Evolutionary conservation across 2,329 filamentous ascomycete species (phyloP).

Genomic region (Periconia sp.): DNA sequence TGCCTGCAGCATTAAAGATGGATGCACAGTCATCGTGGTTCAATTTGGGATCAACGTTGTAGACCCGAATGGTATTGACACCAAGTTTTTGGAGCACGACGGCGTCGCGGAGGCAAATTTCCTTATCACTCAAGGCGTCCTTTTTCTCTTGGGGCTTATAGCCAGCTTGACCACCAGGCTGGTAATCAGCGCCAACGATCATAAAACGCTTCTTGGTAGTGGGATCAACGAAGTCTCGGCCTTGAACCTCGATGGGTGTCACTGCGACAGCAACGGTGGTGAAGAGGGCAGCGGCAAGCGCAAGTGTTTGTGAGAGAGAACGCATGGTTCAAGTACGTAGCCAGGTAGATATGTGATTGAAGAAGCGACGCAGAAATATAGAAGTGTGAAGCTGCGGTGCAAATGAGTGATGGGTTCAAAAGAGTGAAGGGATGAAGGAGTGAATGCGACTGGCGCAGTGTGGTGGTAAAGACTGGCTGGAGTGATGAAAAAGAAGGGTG

Average conservation of each 20-base stretch:
- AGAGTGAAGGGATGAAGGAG: not conserved
- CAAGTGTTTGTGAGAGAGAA: conserved; percentile 25
- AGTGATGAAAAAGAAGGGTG: not conserved
- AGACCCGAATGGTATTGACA: conserved; percentile 66
- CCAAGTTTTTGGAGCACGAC: conserved; percentile 64
- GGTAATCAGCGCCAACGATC: conserved; percentile 63
- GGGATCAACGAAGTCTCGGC: conserved; percentile 64
- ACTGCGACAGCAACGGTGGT: conserved; percentile 54
- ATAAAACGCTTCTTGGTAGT: conserved; percentile 61
- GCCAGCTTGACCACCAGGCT: conserved; percentile 62
- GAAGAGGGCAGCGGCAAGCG: conserved; percentile 31
- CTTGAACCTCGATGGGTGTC: conserved; percentile 58
- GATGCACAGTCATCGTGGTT: conserved; percentile 64
- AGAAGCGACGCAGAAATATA: not conserved
- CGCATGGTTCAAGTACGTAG: not conserved
- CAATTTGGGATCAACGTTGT: conserved; percentile 62
- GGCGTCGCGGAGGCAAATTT: conserved; percentile 63
- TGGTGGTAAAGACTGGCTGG: not conserved
- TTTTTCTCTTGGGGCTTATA: conserved; percentile 53
- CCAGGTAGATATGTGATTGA: not conserved
- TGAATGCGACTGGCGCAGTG: not conserved
- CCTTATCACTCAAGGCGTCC: conserved; percentile 61
- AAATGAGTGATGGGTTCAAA: not conserved
- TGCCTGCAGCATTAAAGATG: conserved; percentile 67
- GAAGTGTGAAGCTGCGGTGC: not conserved